Conservation (phyloP, 2,329 filamentous ascomycete genomes). For the Fusarium coffeatum region DNA sequence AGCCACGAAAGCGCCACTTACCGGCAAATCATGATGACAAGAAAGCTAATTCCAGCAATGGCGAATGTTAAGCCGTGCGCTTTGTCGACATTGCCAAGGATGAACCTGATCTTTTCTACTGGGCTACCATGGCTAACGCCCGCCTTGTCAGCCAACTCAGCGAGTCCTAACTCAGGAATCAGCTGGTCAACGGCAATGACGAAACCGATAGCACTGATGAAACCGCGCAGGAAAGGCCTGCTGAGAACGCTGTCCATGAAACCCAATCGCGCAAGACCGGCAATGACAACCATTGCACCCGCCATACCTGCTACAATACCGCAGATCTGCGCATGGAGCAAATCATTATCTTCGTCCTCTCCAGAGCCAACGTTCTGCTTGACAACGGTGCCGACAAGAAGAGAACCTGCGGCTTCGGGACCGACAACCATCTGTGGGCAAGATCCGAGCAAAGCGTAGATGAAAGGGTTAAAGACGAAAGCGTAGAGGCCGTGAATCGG, state of each 20-base stretch:
- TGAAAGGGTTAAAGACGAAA: conserved; percentile 90
- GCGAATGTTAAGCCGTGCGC: conserved; percentile 80
- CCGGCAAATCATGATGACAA: conserved; percentile 90
- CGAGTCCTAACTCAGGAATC: conserved; percentile 88
- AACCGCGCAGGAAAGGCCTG: conserved; percentile 89
- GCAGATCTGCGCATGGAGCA: conserved; percentile 82
- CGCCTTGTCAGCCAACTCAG: conserved; percentile 69
- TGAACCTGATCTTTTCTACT: conserved; percentile 85
- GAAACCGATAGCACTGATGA: conserved; percentile 96
- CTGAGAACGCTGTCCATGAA: conserved; percentile 96
- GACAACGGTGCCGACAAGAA: conserved; percentile 89
- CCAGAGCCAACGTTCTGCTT: conserved; percentile 79
- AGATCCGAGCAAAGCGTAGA: conserved; percentile 92
- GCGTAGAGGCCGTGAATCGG: conserved; percentile 94
- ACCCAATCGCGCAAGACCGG: conserved; percentile 85
- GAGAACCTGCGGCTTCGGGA: conserved; percentile 91
- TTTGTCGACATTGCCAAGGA: conserved; percentile 73
- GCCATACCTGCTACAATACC: conserved; percentile 90
- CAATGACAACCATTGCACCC: conserved; percentile 87
- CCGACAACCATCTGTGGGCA: conserved; percentile 95
- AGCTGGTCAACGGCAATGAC: conserved; percentile 96
- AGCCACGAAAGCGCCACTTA: conserved; percentile 54
- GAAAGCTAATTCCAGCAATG: conserved; percentile 83
- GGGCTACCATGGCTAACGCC: conserved; percentile 86
- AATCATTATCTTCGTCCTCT: conserved; percentile 69